Base-by-base conservation (phyloP, 2,329 filamentous ascomycete species). In the Fusarium sp. region DNA sequence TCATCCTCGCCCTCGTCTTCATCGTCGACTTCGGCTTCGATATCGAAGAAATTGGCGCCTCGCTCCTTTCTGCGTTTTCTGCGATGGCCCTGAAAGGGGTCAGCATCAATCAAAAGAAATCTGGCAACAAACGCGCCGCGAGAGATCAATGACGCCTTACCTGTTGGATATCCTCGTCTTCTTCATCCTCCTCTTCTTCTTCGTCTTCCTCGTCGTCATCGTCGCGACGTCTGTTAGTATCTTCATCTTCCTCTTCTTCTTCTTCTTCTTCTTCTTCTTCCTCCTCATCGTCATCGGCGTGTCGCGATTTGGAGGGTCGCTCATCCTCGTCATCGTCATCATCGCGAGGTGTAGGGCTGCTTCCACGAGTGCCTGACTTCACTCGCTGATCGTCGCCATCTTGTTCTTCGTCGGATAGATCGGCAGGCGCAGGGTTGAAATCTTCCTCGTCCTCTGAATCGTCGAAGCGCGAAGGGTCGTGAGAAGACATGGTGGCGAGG, bases 11-110 rank as follows among this genome's bases (percentile, higher is more conserved):
- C 91, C 71, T 93, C 92, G 73, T 97, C 94, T 74, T 97, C 94
- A 69, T 97, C 96, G 76, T 98, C 96, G 72, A 99, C 96, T 82
- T 97, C 96, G 78, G 96, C 96, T 85, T 99, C 96, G 76, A 95
- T 93, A 89, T 99, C 96, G 82, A 99, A 90, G 88, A 97, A 97
- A 75, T 91, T 90, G 73, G 93, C 92, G 68, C 93, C 89, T 69
- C 87, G 87, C 70, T 92, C 89, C 78, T 88, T 89, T 78, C 90
- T 91, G 60, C 94, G 92, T 80, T 98, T 98, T 74, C 91, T 88
- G 58, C 92, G 92, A 76, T 93, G 86, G 60, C 85, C 83, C 86
- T 88, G 60, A 41, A 40, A 34, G 37, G 30, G 59, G 69, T 76
- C 30, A 76, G 72, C 46, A 62, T 37, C n/a, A 9, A 20, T 45